These are phyloP conservation scores for Lycium ferocissimum DNA, from an alignment of 257 asterid genomes.

Conservation along the genomic window DNA sequence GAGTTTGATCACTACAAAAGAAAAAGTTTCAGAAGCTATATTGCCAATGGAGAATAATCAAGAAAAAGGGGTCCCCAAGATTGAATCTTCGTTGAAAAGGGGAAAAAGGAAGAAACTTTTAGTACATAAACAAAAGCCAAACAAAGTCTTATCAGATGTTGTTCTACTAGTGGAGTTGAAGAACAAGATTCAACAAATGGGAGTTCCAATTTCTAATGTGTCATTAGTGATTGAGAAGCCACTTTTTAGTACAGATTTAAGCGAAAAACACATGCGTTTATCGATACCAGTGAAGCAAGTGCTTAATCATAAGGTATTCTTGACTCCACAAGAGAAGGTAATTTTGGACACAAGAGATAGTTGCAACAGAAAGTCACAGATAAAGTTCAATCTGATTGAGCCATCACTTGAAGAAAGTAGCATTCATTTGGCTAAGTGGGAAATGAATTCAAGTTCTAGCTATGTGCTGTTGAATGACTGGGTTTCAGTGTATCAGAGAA, in stretches of 20 bases:
- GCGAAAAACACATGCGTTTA: background rate
- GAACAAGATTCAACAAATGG: background rate
- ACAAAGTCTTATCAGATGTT: background rate
- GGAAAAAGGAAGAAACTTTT: background rate
- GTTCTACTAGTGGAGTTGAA: background rate
- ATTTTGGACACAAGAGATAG: background rate
- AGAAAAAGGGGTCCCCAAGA: too few relatives aligned
- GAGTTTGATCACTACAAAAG: background rate
- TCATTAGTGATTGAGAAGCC: background rate
- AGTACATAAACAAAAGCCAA: background rate
- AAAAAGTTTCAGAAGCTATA: too few relatives aligned
- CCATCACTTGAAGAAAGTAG: slow-evolving; percentile 12
- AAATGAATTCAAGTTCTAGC: background rate
- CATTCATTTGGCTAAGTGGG: background rate
- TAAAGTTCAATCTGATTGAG: slow-evolving; percentile 6
- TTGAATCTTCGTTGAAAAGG: too few relatives aligned
- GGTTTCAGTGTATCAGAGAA: background rate
- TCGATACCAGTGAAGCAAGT: background rate
- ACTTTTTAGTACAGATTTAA: background rate
- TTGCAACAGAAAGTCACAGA: background rate
- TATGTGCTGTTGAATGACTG: slow-evolving; percentile 16
- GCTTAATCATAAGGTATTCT: background rate
- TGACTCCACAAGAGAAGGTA: background rate
- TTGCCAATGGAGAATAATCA: too few relatives aligned
- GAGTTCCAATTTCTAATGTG: background rate